Evolutionary conservation across 2,329 filamentous ascomycete genomes (phyloP).

Genomic region (Verticillium tricorpus): DNA sequence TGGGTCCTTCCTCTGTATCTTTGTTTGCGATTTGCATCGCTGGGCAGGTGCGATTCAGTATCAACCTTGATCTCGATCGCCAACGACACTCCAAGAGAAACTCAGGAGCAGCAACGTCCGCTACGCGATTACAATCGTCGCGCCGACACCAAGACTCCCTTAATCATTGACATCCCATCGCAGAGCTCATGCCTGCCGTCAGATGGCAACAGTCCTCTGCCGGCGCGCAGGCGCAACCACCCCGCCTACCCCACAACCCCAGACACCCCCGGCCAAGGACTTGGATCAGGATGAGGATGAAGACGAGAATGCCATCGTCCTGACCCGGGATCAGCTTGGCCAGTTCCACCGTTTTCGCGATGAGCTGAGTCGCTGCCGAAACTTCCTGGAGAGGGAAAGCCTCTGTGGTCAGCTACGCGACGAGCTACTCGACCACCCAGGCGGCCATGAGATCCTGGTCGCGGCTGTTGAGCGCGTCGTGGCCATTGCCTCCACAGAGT

Average conservation of each 20-base stretch:
- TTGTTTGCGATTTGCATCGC: neutral
- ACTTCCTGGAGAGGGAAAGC: neutral
- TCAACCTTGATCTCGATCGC: neutral
- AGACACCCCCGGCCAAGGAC: neutral
- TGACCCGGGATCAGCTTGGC: neutral
- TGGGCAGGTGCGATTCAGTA: neutral
- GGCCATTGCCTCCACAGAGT: neutral
- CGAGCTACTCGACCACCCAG: constrained; percentile 2
- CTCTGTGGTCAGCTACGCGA: constrained; percentile 2
- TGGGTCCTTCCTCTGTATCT: neutral
- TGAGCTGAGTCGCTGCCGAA: constrained; percentile 3
- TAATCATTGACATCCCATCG: neutral
- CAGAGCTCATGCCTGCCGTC: neutral
- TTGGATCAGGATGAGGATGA: neutral
- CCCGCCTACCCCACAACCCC: neutral
- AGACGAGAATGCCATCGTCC: neutral
- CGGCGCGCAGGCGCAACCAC: neutral
- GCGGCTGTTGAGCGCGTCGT: constrained; percentile 3
- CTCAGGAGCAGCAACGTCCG: neutral
- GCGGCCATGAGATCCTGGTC: constrained; percentile 4
- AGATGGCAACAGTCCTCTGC: neutral
- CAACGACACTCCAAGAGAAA: neutral
- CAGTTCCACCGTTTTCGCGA: neutral
- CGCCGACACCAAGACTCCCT: neutral
- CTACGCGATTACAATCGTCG: neutral